Conservation (phyloP, 169 alveolate genomes). For the Amoebophrya sp. region DNA sequence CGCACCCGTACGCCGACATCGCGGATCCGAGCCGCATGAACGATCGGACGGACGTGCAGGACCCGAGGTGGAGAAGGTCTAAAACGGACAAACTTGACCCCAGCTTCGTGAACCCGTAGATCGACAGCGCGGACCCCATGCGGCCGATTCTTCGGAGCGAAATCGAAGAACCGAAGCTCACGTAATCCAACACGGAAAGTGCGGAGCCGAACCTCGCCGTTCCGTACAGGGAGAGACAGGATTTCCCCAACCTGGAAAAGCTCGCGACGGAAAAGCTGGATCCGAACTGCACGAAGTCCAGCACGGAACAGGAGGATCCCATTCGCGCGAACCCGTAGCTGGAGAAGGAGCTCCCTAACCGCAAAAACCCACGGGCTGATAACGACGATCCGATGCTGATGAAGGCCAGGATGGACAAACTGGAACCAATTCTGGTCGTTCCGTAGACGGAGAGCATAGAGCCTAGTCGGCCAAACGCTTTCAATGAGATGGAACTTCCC, state of each 20-base stretch:
- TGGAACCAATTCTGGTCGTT: background rate
- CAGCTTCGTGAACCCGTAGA: background rate
- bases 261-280: background rate
- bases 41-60: background rate
- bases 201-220: background rate
- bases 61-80: background rate
- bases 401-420: background rate
- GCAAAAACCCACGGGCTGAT: background rate
- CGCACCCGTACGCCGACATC: conserved; percentile 28
- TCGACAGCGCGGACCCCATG: background rate
- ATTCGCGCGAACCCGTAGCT: background rate
- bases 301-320: conserved; percentile 4
- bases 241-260: background rate
- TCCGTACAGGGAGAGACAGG: background rate
- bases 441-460: conserved; percentile 14
- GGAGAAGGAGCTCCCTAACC: conserved; percentile 13
- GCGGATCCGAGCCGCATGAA: conserved; percentile 5
- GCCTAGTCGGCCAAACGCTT: background rate
- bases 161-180: background rate
- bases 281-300: conserved; percentile 28
- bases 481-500: background rate
- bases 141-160: background rate
- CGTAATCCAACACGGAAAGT: conserved; percentile 11
- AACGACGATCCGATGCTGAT: background rate
- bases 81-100: background rate